Conservation (phyloP, 2,329 filamentous ascomycete genomes). For the Fusarium marasasianum region DNA sequence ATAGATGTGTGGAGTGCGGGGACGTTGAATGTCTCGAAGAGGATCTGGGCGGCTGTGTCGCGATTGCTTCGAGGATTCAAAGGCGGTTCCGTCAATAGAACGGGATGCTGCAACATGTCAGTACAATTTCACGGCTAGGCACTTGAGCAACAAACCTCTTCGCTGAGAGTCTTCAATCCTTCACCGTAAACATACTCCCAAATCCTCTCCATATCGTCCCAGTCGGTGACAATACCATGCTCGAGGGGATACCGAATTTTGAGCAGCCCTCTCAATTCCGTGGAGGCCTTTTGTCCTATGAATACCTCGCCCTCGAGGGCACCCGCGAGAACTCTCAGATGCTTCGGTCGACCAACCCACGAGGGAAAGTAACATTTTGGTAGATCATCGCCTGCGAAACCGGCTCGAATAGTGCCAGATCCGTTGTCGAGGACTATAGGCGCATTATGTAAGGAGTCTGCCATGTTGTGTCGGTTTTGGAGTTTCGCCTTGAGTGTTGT, state of each 20-base stretch:
- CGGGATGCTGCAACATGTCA: slow-evolving; percentile 71
- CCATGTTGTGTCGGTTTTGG: slow-evolving; percentile 51
- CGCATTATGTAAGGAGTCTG: slow-evolving; percentile 85
- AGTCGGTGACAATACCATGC: slow-evolving; percentile 98
- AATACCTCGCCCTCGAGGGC: slow-evolving; percentile 97
- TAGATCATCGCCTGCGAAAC: slow-evolving; percentile 94
- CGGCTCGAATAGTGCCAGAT: slow-evolving; percentile 95
- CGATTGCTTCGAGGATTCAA: slow-evolving; percentile 95
- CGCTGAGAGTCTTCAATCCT: slow-evolving; percentile 93
- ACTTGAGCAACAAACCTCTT: slow-evolving; percentile 72
- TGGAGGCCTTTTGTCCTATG: slow-evolving; percentile 88
- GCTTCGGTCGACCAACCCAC: slow-evolving; percentile 95
- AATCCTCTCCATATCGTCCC: slow-evolving; percentile 99
- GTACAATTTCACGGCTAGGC: slow-evolving; percentile 10
- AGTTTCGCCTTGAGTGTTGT: slow-evolving; percentile 7
- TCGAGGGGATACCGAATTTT: slow-evolving; percentile 97
- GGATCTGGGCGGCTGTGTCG: slow-evolving; percentile 94
- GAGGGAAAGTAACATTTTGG: slow-evolving; percentile 98
- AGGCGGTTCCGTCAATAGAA: slow-evolving; percentile 94
- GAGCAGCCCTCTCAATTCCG: slow-evolving; percentile 88
- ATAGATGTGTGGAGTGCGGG: slow-evolving; percentile 96
- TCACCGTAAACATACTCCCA: slow-evolving; percentile 98
- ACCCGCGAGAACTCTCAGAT: slow-evolving; percentile 92
- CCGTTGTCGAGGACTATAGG: slow-evolving; percentile 99
- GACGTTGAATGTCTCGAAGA: slow-evolving; percentile 99